Base-by-base conservation (phyloP, 192 early-diverging fungal species). In the Lobosporangium transversale region DNA sequence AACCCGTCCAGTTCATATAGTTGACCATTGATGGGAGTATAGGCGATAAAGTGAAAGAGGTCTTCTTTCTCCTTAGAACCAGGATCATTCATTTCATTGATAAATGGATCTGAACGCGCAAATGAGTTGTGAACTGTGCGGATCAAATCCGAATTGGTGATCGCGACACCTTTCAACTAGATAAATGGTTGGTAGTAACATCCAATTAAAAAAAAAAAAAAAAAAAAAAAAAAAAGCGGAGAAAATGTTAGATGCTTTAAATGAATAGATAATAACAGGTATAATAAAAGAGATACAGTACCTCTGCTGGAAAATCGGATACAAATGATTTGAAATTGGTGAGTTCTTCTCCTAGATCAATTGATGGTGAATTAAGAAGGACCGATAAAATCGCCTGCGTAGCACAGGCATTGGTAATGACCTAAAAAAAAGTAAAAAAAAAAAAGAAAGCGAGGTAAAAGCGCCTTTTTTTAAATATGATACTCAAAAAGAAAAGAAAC, bases 401-500 rank as follows among this genome's bases (percentile, higher is more conserved):
- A 30, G 93, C 93, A 54, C 93, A 94, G 0, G 93, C 93, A 80
- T 94, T 94, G 21, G 88, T 83, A 48, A 94, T 91, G 2, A 94
- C 86, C 80, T 94, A 88, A 15, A 70, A 30, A 3, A 9, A 2
- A 57, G 37, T 40, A 14, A 14, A 14, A 40, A 40, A 14, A 40
- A 40, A 14, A 40, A 40, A 14, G 37, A 14, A 40, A 40, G n/a
- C n/a, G n/a, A n/a, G n/a, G n/a, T n/a, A n/a, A n/a, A n/a, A n/a
- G n/a, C n/a, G n/a, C n/a, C n/a, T n/a, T n/a, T n/a, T n/a, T n/a
- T n/a, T n/a, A n/a, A n/a, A n/a, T n/a, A 40, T 40, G 37, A 14
- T 10, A 40, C 37, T 7, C 8, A 40, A 40, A 40, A 40, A 40
- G 27, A 44, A n/a, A 69, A 37, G 0, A 23, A 64, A 45, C n/a